These are phyloP conservation scores for Colletotrichum acutatum DNA, from an alignment of 2,329 filamentous ascomycete species.

Conservation along the genomic window DNA sequence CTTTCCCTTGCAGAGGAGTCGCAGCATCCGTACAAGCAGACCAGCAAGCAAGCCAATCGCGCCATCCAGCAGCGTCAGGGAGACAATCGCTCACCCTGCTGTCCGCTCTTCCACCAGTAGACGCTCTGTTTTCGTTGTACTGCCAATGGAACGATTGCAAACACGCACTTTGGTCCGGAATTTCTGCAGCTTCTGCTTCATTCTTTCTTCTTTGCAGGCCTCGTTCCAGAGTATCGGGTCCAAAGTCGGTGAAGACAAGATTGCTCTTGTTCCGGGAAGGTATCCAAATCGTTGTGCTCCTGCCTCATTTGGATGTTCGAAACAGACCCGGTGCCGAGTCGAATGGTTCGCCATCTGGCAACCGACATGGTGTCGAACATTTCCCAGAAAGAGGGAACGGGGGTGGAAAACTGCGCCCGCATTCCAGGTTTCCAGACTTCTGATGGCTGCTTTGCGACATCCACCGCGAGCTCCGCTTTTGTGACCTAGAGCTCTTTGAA, in stretches of 20 bases:
- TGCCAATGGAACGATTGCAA: not conserved
- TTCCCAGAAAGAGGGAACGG: not conserved
- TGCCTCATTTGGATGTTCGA: constrained; percentile 26
- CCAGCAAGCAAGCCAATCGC: constrained; percentile 5
- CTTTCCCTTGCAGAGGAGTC: constrained; percentile 26
- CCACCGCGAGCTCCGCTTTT: not conserved
- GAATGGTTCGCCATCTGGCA: constrained; percentile 1
- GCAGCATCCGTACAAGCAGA: constrained; percentile 10
- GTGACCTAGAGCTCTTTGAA: not conserved
- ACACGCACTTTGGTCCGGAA: constrained; percentile 3
- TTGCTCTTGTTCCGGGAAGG: constrained; percentile 11
- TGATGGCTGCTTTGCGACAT: not conserved
- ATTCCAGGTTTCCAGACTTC: not conserved
- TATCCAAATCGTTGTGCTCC: constrained; percentile 23
- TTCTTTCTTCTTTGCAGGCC: constrained; percentile 19
- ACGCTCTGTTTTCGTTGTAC: not conserved
- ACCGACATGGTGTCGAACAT: not conserved
- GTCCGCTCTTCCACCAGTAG: constrained; percentile 30
- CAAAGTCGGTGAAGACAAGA: constrained; percentile 31
- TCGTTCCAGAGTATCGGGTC: constrained; percentile 28
- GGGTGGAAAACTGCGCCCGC: constrained; percentile 20
- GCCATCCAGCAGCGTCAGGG: not conserved
- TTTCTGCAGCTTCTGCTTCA: constrained; percentile 15
- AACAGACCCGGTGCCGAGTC: not conserved
- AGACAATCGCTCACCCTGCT: not conserved